Evolutionary conservation across 2,329 filamentous ascomycete genomes (phyloP).

Genomic region (Xenosphaeropsis pyriputrescens): DNA sequence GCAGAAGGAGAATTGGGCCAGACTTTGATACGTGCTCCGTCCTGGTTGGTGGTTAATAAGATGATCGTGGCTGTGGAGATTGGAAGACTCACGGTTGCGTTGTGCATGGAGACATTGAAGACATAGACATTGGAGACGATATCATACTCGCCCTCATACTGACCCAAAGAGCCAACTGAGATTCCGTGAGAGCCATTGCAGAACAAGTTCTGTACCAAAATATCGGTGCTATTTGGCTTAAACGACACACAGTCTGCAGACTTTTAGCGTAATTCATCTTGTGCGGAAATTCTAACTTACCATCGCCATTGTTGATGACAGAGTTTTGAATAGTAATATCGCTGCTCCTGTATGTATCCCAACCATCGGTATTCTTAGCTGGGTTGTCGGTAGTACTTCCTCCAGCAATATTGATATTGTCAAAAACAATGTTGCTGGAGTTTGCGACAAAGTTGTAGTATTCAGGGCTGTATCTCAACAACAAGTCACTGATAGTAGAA

Average conservation of each 20-base stretch:
- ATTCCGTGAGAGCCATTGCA: conserved; percentile 63
- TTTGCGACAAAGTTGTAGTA: conserved; percentile 56
- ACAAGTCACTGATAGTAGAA: conserved; percentile 42
- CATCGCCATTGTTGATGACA: conserved; percentile 47
- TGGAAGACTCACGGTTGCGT: conserved; percentile 26
- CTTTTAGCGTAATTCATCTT: background rate
- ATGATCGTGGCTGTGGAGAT: conserved; percentile 4
- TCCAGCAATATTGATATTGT: conserved; percentile 44
- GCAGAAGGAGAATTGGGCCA: conserved; percentile 40
- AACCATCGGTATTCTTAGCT: conserved; percentile 53
- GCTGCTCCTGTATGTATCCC: conserved; percentile 46
- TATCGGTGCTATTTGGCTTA: conserved; percentile 58
- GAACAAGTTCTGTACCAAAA: conserved; percentile 49
- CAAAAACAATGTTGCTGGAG: conserved; percentile 46
- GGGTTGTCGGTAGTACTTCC: conserved; percentile 32
- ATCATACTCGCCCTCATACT: conserved; percentile 45
- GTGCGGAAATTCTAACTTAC: conserved; percentile 4
- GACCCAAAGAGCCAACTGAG: conserved; percentile 55
- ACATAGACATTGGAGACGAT: conserved; percentile 57
- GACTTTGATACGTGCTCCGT: conserved; percentile 60
- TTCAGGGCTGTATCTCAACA: conserved; percentile 39
- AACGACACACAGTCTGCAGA: conserved; percentile 51
- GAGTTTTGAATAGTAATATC: conserved; percentile 55
- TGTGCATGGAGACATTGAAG: conserved; percentile 42
- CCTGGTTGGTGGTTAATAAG: conserved; percentile 25